Evolutionary conservation across 2,329 filamentous ascomycete genomes (phyloP).

Genomic region (Colletotrichum aenigma): DNA sequence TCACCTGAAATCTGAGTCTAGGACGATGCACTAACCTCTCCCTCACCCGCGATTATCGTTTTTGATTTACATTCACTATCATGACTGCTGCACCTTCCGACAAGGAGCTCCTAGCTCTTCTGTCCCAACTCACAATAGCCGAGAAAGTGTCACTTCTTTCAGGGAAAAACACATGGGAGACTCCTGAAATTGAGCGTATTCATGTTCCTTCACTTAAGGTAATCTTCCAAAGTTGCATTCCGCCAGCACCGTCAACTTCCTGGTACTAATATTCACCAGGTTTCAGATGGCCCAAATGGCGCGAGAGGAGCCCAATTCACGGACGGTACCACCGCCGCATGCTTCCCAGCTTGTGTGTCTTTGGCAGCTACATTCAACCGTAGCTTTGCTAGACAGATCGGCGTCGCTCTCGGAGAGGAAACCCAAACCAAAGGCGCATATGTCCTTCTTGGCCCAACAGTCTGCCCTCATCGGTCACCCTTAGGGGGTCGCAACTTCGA

Average conservation of each 20-base stretch:
- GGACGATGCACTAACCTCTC: neutral
- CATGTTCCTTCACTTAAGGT: neutral
- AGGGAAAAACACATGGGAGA: neutral
- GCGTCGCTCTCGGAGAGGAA: slow-evolving; percentile 33
- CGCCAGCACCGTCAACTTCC: fast-evolving
- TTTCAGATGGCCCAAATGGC: neutral
- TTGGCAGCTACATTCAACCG: slow-evolving; percentile 67
- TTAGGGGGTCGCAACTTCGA: slow-evolving; percentile 69
- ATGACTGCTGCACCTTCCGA: neutral
- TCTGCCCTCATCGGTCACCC: slow-evolving; percentile 66
- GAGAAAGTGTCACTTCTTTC: neutral
- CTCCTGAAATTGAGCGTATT: neutral
- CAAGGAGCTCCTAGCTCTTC: neutral
- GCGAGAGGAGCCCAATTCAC: neutral
- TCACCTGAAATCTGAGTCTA: neutral
- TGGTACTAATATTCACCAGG: neutral
- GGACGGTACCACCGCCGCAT: neutral
- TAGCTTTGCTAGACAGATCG: slow-evolving; percentile 59
- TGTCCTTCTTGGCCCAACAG: slow-evolving; percentile 64
- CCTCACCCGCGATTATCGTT: neutral
- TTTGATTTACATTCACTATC: neutral
- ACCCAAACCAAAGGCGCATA: slow-evolving; percentile 54
- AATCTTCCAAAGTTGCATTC: fast-evolving
- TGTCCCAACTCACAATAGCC: neutral
- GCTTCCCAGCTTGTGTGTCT: neutral